Evolutionary conservation across 352 stramenopile genomes (phyloP), one percentile per base, ranked within the genome.

Genomic region (Phytophthora chlamydospora): DNA sequence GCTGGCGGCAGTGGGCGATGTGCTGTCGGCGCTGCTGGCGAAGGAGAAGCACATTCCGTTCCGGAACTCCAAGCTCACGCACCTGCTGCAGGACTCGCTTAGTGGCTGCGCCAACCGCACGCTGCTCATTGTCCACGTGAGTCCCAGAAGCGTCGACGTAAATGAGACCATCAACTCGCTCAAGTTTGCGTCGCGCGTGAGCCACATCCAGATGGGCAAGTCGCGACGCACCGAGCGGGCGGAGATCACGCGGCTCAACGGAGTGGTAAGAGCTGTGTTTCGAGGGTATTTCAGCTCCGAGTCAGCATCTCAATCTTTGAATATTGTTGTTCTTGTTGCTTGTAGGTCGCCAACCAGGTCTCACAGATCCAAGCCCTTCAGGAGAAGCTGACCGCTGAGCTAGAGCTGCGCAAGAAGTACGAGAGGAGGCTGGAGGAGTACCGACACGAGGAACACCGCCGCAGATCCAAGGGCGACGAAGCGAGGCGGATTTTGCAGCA

Each of bases 31-130:
- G 12, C 57, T 93, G 32, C 57, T 85, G 31, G 78, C 80, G 1
- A 90, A 90, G 63, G 84, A 95, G 17, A 91, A 92, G 21, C 84
- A 94, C 61, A 75, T 96, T 3, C 86, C 85, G 43, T 96, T 88
- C 51, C 74, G 88, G 11, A 94, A 96, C 50, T 90, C 83, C 10
- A 96, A 96, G 66, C 76, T 96, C 19, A 96, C 88, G 16, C 83
- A 93, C 56, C 55, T 96, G 57, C 66, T 96, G 27, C 87, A 94
- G 50, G 83, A 93, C 39, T 90, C 82, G 27, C 54, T 93, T 10
- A 58, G 59, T 44, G 76, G 77, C 8, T 71, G 61, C 12, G 38
- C 64, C 2, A 84, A 67, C 44, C 73, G 75, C 19, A 78, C 75
- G 35, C 54, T 93, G 19, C 54, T 93, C 49, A 50, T 93, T 3